Evolutionary conservation across 1,139 yeast genomes (phyloP).

Genomic region (Candida pseudocylindracea): DNA sequence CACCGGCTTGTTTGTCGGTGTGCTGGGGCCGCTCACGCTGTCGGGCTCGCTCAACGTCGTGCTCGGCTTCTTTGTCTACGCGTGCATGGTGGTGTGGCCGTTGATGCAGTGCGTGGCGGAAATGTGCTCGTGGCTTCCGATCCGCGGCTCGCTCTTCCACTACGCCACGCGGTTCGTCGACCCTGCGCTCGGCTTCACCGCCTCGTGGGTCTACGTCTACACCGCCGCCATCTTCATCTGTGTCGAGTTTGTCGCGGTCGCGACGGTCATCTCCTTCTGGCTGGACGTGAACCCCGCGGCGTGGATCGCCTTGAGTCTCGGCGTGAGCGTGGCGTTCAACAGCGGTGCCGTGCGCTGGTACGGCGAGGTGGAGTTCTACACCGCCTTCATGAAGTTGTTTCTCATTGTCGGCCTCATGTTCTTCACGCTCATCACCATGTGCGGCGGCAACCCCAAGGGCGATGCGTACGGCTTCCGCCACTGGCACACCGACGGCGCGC

Average conservation of each 20-base stretch:
- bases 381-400: conserved; percentile 33
- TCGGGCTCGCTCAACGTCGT: conserved; percentile 16
- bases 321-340: no score
- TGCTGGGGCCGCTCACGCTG: conserved; percentile 12
- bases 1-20: conserved; percentile 21
- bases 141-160: conserved; percentile 16
- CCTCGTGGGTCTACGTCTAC: conserved; percentile 14
- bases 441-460: conserved; percentile 46
- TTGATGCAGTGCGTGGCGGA: conserved; percentile 18
- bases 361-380: conserved; percentile 52
- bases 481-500: conserved; percentile 38
- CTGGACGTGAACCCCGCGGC: conserved; percentile 7
- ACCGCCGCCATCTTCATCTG: conserved; percentile 16
- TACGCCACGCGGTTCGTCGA: conserved; percentile 16
- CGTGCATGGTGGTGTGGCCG: conserved; percentile 15
- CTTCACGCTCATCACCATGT: conserved; percentile 32
- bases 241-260: conserved; percentile 14
- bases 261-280: conserved; percentile 16
- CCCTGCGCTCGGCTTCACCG: conserved; percentile 18
- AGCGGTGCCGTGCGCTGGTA: conserved; percentile 18
- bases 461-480: conserved; percentile 41
- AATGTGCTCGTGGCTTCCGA: conserved; percentile 17
- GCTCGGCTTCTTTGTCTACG: conserved; percentile 13
- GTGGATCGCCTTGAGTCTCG: no score
- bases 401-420: conserved; percentile 47